Evolutionary conservation across 2,329 filamentous ascomycete species (phyloP), one percentile per base, ranked within the genome.

Genomic region (Fusarium caatingaense): DNA sequence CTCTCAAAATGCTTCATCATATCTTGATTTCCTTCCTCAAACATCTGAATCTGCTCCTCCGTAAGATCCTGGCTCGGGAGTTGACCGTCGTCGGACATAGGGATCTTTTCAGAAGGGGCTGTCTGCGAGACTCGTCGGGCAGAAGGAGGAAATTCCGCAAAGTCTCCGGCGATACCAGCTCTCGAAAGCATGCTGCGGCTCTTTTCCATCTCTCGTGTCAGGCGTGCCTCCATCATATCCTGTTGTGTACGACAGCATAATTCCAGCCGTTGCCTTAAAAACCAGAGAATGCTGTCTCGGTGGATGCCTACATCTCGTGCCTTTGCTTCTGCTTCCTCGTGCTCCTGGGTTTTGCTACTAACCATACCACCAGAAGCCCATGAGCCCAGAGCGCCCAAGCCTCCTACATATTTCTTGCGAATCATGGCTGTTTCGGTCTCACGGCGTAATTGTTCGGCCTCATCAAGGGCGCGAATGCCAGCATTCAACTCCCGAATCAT

Each of bases 1-100:
- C 92, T 93, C 80, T 98, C 93, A 80, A 97, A 97, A 80, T 97
- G 93, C 79, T 92, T 92, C 73, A 98, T 86, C 90, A 99, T 94
- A 69, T 93, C 91, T 79, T 94, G 91, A 77, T 98, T 98, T 77
- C 97, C 94, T 80, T 93, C 88, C 73, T 95, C 94, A 82, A 99
- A 98, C 77, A 97, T 88, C 79, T 98, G 95, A 55, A 96, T 83
- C 80, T 98, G 95, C 77, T 98, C 94, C 23, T 90, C 86, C 20
- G 92, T 93, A 66, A 98, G 83, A 67, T 90, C 87, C 44, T 88
- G 81, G 53, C 80, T 74, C 30, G 67, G 53, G 18, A 69, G 50
- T 27, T 66, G 55, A 4, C 64, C 65, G 27, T 73, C 66, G 32
- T 76, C 70, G 50, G 72, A 65, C 50, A 60, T 64, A 66, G 70